A percentile compares a stretch with the other conserved stretches of the same genome.
These are phyloP conservation scores for Aspergillus novofumigatus DNA, from an alignment of 2,329 filamentous ascomycete genomes.

Conservation along the genomic window DNA sequence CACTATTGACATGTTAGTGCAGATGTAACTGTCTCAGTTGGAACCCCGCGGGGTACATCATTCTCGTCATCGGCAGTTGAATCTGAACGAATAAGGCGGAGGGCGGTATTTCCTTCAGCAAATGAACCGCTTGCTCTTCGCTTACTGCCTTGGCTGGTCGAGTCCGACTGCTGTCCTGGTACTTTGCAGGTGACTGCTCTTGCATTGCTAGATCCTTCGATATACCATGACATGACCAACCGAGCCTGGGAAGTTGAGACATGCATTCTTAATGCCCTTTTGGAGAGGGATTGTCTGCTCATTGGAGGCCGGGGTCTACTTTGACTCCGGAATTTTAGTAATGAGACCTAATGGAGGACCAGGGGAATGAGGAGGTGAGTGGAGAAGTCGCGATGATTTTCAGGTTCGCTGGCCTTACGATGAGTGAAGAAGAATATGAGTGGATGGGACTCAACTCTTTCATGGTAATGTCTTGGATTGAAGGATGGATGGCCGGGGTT, in stretches of 20 bases:
- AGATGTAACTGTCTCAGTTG: conserved; percentile 19
- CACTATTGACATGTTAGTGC: not conserved
- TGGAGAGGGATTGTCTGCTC: not conserved
- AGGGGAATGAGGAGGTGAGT: not conserved
- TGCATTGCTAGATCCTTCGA: not conserved
- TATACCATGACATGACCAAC: not conserved
- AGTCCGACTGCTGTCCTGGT: not conserved
- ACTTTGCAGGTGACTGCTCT: not conserved
- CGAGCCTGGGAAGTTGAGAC: not conserved
- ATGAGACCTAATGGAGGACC: not conserved
- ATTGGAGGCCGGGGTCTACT: not conserved
- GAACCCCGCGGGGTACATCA: conserved; percentile 10
- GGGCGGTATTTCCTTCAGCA: not conserved
- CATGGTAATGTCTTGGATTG: not conserved
- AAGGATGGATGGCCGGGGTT: not conserved
- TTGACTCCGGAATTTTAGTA: not conserved
- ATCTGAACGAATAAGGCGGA: not conserved
- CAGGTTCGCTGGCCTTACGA: not conserved
- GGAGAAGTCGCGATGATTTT: not conserved
- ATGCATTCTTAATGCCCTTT: not conserved
- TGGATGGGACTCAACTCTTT: not conserved
- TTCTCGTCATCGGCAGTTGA: conserved; percentile 5
- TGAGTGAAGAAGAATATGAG: not conserved
- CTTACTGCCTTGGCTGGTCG: not conserved
- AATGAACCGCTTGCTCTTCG: not conserved